Base-by-base conservation (phyloP, 768 basidiomycete species). In the Termitomyces sp. region DNA sequence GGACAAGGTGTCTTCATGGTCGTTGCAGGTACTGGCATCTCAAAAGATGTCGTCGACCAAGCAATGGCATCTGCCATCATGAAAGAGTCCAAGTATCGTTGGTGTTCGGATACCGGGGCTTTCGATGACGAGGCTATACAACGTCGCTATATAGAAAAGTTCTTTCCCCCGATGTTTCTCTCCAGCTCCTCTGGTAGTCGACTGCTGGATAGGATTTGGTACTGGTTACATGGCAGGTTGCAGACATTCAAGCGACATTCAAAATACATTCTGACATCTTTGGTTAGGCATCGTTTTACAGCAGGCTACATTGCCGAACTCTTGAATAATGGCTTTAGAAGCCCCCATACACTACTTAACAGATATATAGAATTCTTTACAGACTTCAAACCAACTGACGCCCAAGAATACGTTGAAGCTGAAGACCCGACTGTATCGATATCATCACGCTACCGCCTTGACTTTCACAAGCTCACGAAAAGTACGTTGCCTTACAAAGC, bases 141-240 rank as follows among this genome's bases (percentile, higher is more conserved):
- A 50, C 65, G 62, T 16, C 64, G 56, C 10, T 81, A 79, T 59
- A 44, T 81, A 40, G 40, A 67, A 48, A 73, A 71, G 53, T 79
- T 76, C 58, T 63, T 80, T 14, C 77, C 77, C 0, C 57, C 57
- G 26, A 50, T 44, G 13, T 61, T 77, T n/a, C 51, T 75, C 4
- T 57, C 65, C 7, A 71, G 68, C 0, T 43, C 64, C 3, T 55
- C 67, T 1, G 76, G 76, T 6, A 56, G 56, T 18, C 63, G 75
- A 33, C 64, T 81, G n/a, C 50, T 74, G 44, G 71, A 75, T 30
- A 64, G 79, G 5, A 63, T 74, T 14, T 74, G 74, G 72, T 76
- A 78, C 62, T 81, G 79, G 79, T 51, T 81, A 22, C 73, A 72
- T 55, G 79, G 79, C 49, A 72, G 79, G 78, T 79, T 46, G 7